phyloP scores from a whole-genome alignment of 768 basidiomycete genomes.

The Russula compacta region DNA sequence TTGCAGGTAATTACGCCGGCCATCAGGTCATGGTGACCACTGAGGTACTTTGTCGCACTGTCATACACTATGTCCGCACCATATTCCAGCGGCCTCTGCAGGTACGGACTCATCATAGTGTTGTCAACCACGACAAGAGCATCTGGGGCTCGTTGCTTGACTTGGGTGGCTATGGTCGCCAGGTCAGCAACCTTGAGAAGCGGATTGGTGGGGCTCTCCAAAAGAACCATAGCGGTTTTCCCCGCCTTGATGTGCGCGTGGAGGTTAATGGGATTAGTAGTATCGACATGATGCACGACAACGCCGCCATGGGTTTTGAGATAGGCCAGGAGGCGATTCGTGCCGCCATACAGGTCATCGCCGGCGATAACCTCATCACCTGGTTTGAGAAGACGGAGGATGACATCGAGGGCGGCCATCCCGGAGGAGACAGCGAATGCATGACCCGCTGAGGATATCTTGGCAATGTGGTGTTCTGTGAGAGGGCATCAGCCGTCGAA shows the following conservation, averaged over 20 bases:
- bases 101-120: slow-evolving; percentile 99
- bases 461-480: slow-evolving; percentile 91
- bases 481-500: neutral
- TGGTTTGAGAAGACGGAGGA: slow-evolving; percentile 87
- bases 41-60: slow-evolving; percentile 94
- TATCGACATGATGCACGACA: slow-evolving; percentile 88
- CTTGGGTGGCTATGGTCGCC: slow-evolving; percentile 69
- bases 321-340: slow-evolving; percentile 89
- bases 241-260: slow-evolving; percentile 54
- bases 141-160: slow-evolving; percentile 73
- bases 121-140: slow-evolving; percentile 90
- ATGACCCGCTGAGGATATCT: slow-evolving; percentile 88
- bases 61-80: slow-evolving; percentile 98
- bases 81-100: slow-evolving; percentile 90
- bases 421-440: slow-evolving; percentile 92
- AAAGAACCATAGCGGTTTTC: slow-evolving; percentile 88
- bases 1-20: slow-evolving; percentile 92
- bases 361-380: slow-evolving; percentile 95
- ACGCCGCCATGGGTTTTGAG: slow-evolving; percentile 82
- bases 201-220: slow-evolving; percentile 97
- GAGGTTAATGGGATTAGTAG: slow-evolving; percentile 62
- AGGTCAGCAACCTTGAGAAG: slow-evolving; percentile 92
- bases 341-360: slow-evolving; percentile 96
- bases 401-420: slow-evolving; percentile 96
- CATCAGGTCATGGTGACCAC: slow-evolving; percentile 99